A percentile compares a stretch with the other conserved stretches of the same genome.
Conservation (phyloP, 495 filamentous ascomycete genomes). For the Neurospora sp. region DNA sequence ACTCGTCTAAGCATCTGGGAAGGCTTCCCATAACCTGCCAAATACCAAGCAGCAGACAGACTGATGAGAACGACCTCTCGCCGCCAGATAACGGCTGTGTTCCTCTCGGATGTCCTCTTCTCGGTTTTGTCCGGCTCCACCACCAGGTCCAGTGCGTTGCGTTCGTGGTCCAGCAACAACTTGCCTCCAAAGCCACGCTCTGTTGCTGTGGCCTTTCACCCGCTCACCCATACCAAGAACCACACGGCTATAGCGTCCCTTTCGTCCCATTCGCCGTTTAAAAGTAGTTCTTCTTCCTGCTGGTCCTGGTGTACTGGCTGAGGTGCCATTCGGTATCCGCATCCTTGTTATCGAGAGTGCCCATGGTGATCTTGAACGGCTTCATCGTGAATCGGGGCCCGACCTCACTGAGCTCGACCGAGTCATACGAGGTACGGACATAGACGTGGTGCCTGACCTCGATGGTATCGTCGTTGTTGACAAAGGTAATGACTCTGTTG, state of each 20-base stretch:
- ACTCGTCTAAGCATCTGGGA: constrained; percentile 89
- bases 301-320: constrained; percentile 88
- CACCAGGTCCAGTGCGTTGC: constrained; percentile 62
- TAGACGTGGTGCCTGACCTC: constrained; percentile 51
- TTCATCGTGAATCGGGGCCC: constrained; percentile 95
- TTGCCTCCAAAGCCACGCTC: constrained; percentile 73
- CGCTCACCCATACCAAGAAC: neutral
- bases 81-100: constrained; percentile 88
- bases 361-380: constrained; percentile 84
- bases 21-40: constrained; percentile 96
- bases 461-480: constrained; percentile 89
- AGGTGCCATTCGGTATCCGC: constrained; percentile 96
- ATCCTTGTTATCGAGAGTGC: constrained; percentile 90
- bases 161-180: constrained; percentile 63
- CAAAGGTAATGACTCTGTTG: constrained; percentile 84
- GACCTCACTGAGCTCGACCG: constrained; percentile 89
- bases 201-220: neutral
- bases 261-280: constrained; percentile 30
- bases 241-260: neutral
- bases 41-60: constrained; percentile 79
- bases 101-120: constrained; percentile 53
- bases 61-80: constrained; percentile 93
- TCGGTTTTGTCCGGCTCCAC: constrained; percentile 72
- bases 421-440: constrained; percentile 67
- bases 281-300: constrained; percentile 86